Percentiles rank a stretch among this genome's conserved stretches.
phyloP scores from a whole-genome alignment of 169 alveolate genomes.

The Cryptosporidium meleagridis region DNA sequence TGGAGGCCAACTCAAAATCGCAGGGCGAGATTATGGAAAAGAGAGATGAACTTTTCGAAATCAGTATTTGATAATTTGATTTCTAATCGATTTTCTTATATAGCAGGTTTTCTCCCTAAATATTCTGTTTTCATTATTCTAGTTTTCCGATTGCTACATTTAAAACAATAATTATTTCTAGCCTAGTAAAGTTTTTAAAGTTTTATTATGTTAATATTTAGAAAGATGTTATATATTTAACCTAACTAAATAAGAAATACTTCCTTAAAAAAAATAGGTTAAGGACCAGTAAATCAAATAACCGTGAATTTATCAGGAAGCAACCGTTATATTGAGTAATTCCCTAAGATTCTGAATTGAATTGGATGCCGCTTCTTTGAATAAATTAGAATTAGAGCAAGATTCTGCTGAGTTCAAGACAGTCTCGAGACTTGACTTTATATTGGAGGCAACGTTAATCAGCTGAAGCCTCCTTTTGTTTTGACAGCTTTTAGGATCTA shows the following conservation, averaged over 20 bases:
- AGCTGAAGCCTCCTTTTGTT: conserved; percentile 31
- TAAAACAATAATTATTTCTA: neutral
- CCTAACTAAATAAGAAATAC: neutral
- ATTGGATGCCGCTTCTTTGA: neutral
- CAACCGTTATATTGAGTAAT: neutral
- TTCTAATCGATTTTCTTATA: neutral
- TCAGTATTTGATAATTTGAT: neutral
- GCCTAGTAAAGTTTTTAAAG: too few species aligned
- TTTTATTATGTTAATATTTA: too few species aligned
- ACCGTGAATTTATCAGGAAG: neutral
- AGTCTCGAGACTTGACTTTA: neutral
- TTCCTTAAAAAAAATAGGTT: neutral
- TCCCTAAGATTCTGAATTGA: conserved; percentile 7
- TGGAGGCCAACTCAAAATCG: conserved; percentile 34
- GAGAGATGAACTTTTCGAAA: conserved; percentile 61
- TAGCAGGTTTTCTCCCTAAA: neutral
- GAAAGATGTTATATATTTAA: neutral
- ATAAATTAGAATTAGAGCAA: neutral
- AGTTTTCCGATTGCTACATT: neutral
- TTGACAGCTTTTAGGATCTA: conserved; percentile 33
- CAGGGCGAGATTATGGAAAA: conserved; percentile 52
- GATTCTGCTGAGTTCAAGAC: neutral
- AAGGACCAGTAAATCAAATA: too few species aligned
- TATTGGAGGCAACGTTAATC: neutral
- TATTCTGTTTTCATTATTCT: neutral